Conservation (phyloP, 345 rosid species). For the Cardamine resedifolia region DNA sequence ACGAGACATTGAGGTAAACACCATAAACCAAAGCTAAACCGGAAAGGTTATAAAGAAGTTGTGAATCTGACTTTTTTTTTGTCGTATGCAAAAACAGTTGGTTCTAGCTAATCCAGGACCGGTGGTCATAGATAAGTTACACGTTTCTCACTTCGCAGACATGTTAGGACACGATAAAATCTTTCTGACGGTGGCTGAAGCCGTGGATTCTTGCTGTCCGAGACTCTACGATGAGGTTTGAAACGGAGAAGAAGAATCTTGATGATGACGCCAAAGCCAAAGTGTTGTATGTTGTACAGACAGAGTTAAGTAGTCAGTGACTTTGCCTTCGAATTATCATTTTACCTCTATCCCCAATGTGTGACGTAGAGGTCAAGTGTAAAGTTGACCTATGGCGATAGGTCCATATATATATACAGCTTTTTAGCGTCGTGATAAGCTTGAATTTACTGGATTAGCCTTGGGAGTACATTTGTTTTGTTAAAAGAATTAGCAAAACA, state of each 20-base stretch:
- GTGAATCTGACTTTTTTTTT: background rate
- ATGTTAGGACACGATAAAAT: conserved; percentile 61
- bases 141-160: conserved; percentile 49
- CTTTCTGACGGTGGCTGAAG: conserved; percentile 73
- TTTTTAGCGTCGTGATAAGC: background rate
- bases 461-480: background rate
- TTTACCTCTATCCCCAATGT: background rate
- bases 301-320: conserved; percentile 12
- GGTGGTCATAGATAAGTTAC: conserved; percentile 65
- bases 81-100: conserved; percentile 43
- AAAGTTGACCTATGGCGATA: conserved; percentile 11
- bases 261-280: conserved; percentile 8
- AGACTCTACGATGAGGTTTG: conserved; percentile 38
- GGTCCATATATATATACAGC: background rate
- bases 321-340: background rate
- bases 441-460: background rate
- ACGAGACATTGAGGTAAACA: conserved; percentile 56
- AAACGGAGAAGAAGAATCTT: conserved; percentile 8
- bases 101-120: conserved; percentile 78
- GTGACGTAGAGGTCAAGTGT: conserved; percentile 23
- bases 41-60: background rate
- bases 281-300: conserved; percentile 4
- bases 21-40: background rate
- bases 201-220: conserved; percentile 55
- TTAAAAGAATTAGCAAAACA: background rate